A percentile compares a stretch with the other conserved stretches of the same genome.
These are phyloP conservation scores for Ziziphus jujuba DNA, from an alignment of 306 rosid genomes.

Conservation along the genomic window DNA sequence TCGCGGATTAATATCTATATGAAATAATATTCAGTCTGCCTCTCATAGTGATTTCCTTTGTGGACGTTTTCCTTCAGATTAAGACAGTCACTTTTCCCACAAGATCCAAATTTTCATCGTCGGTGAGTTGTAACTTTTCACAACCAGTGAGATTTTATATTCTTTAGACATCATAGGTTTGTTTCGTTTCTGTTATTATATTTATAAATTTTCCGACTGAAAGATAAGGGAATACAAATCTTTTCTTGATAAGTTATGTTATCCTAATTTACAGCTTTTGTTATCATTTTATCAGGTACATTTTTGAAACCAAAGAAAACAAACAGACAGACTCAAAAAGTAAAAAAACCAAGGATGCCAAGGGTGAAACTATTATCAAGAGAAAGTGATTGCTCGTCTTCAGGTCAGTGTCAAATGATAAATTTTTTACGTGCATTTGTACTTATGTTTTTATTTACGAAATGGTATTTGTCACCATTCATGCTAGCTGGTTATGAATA, in stretches of 20 bases:
- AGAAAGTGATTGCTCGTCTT: constrained; percentile 66
- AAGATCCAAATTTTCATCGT: constrained; percentile 83
- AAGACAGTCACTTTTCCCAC: constrained; percentile 84
- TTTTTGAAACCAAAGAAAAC: constrained; percentile 73
- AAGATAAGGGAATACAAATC: background rate
- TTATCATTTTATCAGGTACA: constrained; percentile 53
- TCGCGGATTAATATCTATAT: background rate
- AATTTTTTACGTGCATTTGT: constrained; percentile 6
- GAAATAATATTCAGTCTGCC: constrained; percentile 6
- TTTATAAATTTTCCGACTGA: constrained; percentile 1
- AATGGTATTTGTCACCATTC: background rate
- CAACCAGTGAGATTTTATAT: constrained; percentile 91
- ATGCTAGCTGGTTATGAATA: background rate
- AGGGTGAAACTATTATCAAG: constrained; percentile 44
- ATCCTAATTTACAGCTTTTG: constrained; percentile 20
- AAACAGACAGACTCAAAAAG: constrained; percentile 48
- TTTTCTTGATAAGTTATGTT: constrained; percentile 2
- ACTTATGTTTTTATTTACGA: background rate
- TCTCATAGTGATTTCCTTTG: constrained; percentile 6
- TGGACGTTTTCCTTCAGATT: constrained; percentile 43
- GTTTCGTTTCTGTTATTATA: constrained; percentile 10
- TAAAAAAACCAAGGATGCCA: constrained; percentile 50
- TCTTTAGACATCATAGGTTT: constrained; percentile 91
- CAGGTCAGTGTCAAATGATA: constrained; percentile 54
- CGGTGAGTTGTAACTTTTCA: constrained; percentile 91